These are phyloP conservation scores for Puccinia triticina DNA, from an alignment of 1,284 basidiomycete genomes.

Conservation along the genomic window DNA sequence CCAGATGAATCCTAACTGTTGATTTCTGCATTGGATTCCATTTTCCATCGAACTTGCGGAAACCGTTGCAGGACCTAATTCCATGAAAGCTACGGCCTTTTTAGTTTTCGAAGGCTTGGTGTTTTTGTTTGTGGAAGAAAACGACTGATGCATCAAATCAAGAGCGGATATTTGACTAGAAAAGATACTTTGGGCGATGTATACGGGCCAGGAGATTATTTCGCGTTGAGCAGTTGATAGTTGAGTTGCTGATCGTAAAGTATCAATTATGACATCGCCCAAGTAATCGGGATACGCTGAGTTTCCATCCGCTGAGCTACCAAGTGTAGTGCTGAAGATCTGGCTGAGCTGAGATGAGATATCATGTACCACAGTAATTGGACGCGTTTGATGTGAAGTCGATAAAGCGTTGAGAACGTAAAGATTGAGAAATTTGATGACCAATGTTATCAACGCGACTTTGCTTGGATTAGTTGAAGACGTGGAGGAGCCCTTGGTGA, in stretches of 20 bases:
- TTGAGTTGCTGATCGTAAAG: constrained; percentile 25
- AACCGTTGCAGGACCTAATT: neutral
- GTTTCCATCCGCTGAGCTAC: neutral
- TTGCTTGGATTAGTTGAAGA: neutral
- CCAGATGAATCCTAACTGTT: neutral
- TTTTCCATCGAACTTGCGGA: neutral
- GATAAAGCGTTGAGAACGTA: constrained; percentile 36
- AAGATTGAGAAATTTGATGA: constrained; percentile 49
- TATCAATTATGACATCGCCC: constrained; percentile 6
- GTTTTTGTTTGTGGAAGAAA: constrained; percentile 8
- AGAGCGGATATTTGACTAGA: constrained; percentile 31
- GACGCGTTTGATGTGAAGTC: constrained; percentile 34
- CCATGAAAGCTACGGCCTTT: constrained; percentile 37
- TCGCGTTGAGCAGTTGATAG: neutral
- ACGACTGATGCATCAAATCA: constrained; percentile 11
- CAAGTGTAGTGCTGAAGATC: constrained; percentile 13
- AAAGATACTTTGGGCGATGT: constrained; percentile 38
- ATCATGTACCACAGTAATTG: constrained; percentile 18
- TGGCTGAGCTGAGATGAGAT: constrained; percentile 27
- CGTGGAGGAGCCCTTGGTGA: constrained; percentile 19
- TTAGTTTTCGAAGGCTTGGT: constrained; percentile 14
- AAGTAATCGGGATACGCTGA: constrained; percentile 30
- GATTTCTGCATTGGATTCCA: neutral
- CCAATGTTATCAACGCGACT: constrained; percentile 25
- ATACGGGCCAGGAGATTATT: constrained; percentile 31